These are phyloP conservation scores for Chaetoceros tenuissimus DNA, from an alignment of 108 stramenopile genomes.

Conservation along the genomic window DNA sequence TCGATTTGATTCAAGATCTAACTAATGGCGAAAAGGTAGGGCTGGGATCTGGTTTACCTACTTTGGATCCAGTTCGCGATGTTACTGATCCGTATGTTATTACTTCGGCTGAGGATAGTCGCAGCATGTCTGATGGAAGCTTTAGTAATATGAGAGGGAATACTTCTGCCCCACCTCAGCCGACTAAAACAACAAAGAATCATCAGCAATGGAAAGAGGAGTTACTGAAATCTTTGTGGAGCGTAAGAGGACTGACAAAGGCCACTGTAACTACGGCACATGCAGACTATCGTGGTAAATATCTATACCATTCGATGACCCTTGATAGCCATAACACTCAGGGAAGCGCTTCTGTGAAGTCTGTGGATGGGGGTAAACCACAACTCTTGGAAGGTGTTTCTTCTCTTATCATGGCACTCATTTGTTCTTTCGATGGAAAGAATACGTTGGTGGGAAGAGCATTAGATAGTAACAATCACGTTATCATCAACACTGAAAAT, in stretches of 20 bases:
- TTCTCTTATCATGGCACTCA: constrained; percentile 43
- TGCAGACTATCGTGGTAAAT: not conserved
- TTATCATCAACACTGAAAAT: too few relatives aligned
- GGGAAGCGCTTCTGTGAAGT: not conserved
- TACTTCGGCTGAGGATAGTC: constrained; percentile 2
- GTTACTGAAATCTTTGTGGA: constrained; percentile 35
- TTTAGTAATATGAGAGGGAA: not conserved
- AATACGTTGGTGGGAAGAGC: constrained; percentile 47
- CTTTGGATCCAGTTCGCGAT: constrained; percentile 53
- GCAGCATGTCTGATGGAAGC: constrained; percentile 6
- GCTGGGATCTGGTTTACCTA: constrained; percentile 20
- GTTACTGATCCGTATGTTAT: constrained; percentile 47
- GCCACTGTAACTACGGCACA: not conserved
- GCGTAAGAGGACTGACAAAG: constrained; percentile 1
- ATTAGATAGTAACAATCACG: too few relatives aligned
- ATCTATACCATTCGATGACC: not conserved
- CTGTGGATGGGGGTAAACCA: constrained; percentile 28
- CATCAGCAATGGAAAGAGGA: constrained; percentile 54
- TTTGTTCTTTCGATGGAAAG: constrained; percentile 49
- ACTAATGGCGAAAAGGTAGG: constrained; percentile 27
- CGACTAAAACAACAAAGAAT: constrained; percentile 40
- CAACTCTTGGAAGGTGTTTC: constrained; percentile 47
- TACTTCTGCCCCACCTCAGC: not conserved
- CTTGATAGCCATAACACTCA: not conserved
- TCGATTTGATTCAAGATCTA: constrained; percentile 60